Base-by-base conservation (phyloP, 495 filamentous ascomycete species). In the Chlorociboria aeruginascens region DNA sequence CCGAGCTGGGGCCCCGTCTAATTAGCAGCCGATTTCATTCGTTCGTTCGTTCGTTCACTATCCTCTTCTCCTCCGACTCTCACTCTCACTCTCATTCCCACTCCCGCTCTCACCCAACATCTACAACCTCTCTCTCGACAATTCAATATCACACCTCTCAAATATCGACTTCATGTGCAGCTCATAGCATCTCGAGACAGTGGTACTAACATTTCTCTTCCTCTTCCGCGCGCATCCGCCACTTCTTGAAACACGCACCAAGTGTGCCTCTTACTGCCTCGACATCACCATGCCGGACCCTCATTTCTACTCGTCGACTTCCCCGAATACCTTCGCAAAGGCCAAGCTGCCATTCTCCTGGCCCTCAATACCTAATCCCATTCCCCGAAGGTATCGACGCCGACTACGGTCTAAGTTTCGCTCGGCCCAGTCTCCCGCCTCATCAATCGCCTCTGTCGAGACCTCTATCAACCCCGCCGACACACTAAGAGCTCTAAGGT, bases 401-500 rank as follows among this genome's bases (percentile, higher is more conserved):
- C 78, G 74, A 66, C 69, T 89, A 56, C 76, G 83, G 42, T 84
- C 83, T 40, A 83, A 81, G 56, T 65, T 89, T 59, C 83, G 83
- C 47, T 79, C 76, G 64, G 69, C 79, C 34, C 71, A 82, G 57
- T 82, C 84, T 17, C 81, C 83, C 34, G 74, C 80, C 8, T 82
- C 81, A 25, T 79, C 76, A 44, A 73, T 97, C 60, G 71, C 86
- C 34, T 70, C 73, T n/a, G 66, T 95, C 37, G 71, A 92, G 58
- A 92, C 82, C 1, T 95, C 88, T 28, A 83, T 85, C 62, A 83
- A 81, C 39, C 80, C 85, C 20, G 61, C 66, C 50, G 83, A 87
- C 58, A 86, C 85, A 6, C 64, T 95, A 40, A 72, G 74, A 25
- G 73, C 80, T 13, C 69, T 97, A 41, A 79, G 81, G 46, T 68